A percentile compares a stretch with the other conserved stretches of the same genome.
Conservation (phyloP, 768 basidiomycete genomes). For the Boletus coccyginus region DNA sequence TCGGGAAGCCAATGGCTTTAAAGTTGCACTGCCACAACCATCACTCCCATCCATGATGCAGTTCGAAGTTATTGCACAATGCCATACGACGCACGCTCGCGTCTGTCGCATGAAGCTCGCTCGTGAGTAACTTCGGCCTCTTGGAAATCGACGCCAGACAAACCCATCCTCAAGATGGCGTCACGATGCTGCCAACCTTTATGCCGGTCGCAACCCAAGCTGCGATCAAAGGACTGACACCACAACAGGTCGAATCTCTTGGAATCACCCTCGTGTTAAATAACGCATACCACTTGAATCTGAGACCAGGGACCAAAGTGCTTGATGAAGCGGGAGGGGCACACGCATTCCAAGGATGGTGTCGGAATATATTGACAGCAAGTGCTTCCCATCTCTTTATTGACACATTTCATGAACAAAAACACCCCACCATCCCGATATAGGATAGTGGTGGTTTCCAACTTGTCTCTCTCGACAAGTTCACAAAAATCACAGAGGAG, state of each 20-base stretch:
- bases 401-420: not conserved
- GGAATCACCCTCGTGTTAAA: conserved; percentile 84
- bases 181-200: conserved; percentile 83
- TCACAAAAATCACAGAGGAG: conserved; percentile 84
- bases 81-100: conserved; percentile 76
- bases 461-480: conserved; percentile 79
- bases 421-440: not conserved
- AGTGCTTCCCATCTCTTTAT: conserved; percentile 17
- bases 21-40: conserved; percentile 14
- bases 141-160: conserved; percentile 1
- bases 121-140: conserved; percentile 45
- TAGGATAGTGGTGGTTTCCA: conserved; percentile 93
- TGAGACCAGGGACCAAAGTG: conserved; percentile 78
- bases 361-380: conserved; percentile 79
- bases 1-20: not conserved
- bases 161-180: conserved; percentile 52
- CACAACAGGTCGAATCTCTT: conserved; percentile 78
- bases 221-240: conserved; percentile 87
- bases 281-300: conserved; percentile 86
- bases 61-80: conserved; percentile 80
- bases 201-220: conserved; percentile 95
- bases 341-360: conserved; percentile 91
- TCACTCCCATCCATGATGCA: conserved; percentile 47
- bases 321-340: conserved; percentile 77
- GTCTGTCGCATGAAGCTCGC: conserved; percentile 83